phyloP scores from a whole-genome alignment of 1,139 yeast species.

The Geotrichum reessii region DNA sequence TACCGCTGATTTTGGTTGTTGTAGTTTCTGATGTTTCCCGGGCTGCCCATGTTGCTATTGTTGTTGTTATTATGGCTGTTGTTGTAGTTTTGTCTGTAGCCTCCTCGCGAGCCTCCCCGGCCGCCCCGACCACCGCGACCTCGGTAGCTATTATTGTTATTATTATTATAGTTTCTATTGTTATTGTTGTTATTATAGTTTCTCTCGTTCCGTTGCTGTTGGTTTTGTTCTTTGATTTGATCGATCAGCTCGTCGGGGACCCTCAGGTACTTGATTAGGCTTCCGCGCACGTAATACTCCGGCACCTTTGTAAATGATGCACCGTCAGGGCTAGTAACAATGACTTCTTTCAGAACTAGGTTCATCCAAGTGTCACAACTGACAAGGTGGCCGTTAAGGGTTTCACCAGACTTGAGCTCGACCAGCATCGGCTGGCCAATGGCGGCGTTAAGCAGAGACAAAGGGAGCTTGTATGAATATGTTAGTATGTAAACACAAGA shows the following conservation, averaged over 20 bases:
- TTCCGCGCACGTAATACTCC: constrained; percentile 83
- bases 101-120: constrained; percentile 19
- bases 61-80: constrained; percentile 20
- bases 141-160: constrained; percentile 20
- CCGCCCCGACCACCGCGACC: constrained; percentile 26
- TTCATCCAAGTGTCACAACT: constrained; percentile 97
- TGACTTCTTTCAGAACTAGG: constrained; percentile 71
- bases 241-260: constrained; percentile 47
- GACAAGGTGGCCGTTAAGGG: constrained; percentile 75
- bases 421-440: constrained; percentile 84
- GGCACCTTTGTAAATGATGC: constrained; percentile 61
- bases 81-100: constrained; percentile 18
- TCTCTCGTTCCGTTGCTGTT: constrained; percentile 60
- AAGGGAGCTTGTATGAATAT: constrained; percentile 53
- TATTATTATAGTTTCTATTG: constrained; percentile 23
- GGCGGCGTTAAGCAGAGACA: constrained; percentile 83
- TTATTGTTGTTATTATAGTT: constrained; percentile 24
- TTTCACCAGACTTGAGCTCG: constrained; percentile 89
- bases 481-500: background rate
- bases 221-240: constrained; percentile 57
- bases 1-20: constrained; percentile 19
- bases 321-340: constrained; percentile 65
- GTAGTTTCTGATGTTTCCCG: constrained; percentile 3
- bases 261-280: constrained; percentile 63
- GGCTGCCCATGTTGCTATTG: background rate